A percentile compares a stretch with the other conserved stretches of the same genome.
Conservation (phyloP, 768 basidiomycete species). For the Pisolithus tinctorius region DNA sequence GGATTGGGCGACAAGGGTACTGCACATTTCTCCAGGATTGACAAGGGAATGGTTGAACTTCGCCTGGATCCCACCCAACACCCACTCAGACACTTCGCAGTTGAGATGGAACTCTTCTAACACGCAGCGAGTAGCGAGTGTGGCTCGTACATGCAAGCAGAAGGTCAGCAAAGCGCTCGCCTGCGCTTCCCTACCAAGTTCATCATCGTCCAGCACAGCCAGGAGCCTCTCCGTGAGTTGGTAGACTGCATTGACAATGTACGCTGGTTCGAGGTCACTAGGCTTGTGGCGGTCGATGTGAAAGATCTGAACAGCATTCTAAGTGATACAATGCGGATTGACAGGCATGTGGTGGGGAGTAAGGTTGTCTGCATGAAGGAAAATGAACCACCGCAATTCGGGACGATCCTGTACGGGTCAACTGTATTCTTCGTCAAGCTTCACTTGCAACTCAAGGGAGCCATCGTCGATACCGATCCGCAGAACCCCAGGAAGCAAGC, state of each 20-base stretch:
- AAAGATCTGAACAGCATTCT: slow-evolving; percentile 95
- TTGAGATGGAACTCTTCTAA: slow-evolving; percentile 85
- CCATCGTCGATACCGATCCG: slow-evolving; percentile 86
- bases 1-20: slow-evolving; percentile 94
- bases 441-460: slow-evolving; percentile 74
- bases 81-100: slow-evolving; percentile 96
- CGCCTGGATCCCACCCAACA: slow-evolving; percentile 87
- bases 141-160: slow-evolving; percentile 87
- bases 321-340: slow-evolving; percentile 90
- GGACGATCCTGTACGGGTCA: slow-evolving; percentile 69
- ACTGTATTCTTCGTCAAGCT: slow-evolving; percentile 73
- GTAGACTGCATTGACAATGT: slow-evolving; percentile 75
- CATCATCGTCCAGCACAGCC: slow-evolving; percentile 83
- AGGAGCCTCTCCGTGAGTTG: slow-evolving; percentile 72
- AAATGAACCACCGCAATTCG: slow-evolving; percentile 75
- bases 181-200: slow-evolving; percentile 71
- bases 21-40: slow-evolving; percentile 98
- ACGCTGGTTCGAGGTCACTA: slow-evolving; percentile 82
- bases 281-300: slow-evolving; percentile 92
- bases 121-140: slow-evolving; percentile 80
- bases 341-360: slow-evolving; percentile 86
- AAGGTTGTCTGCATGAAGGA: slow-evolving; percentile 68
- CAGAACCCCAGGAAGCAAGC: slow-evolving; percentile 64
- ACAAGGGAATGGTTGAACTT: slow-evolving; percentile 92
- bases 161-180: slow-evolving; percentile 86